phyloP scores from a whole-genome alignment of 768 basidiomycete genomes.

The Tylopilus intermedius region DNA sequence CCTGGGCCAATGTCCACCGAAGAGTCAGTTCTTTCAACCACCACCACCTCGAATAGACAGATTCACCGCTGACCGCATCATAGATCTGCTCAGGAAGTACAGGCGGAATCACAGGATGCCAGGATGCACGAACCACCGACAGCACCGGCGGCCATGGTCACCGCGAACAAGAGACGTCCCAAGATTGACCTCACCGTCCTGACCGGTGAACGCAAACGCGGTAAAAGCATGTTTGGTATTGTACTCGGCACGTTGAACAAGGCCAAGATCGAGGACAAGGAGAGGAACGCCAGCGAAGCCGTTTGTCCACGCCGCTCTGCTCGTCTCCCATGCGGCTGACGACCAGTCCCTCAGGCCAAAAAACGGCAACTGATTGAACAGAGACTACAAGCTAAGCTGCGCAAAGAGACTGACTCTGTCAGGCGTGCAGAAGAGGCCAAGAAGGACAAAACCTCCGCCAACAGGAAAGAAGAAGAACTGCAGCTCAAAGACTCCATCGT shows the following conservation, averaged over 20 bases:
- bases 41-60: background rate
- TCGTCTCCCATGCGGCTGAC: slow-evolving; percentile 7
- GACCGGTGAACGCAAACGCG: slow-evolving; percentile 68
- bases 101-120: slow-evolving; percentile 28
- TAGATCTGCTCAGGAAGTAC: slow-evolving; percentile 30
- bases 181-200: slow-evolving; percentile 59
- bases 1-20: slow-evolving; percentile 44
- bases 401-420: slow-evolving; percentile 82
- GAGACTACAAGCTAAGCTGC: slow-evolving; percentile 78
- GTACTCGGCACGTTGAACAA: slow-evolving; percentile 80
- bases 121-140: slow-evolving; percentile 39
- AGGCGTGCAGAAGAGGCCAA: slow-evolving; percentile 82
- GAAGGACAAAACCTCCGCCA: slow-evolving; percentile 72
- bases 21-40: slow-evolving; percentile 37
- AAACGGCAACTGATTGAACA: slow-evolving; percentile 80
- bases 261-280: slow-evolving; percentile 83
- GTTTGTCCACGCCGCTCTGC: slow-evolving; percentile 36
- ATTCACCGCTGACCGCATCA: slow-evolving; percentile 5
- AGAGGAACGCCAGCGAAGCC: slow-evolving; percentile 80
- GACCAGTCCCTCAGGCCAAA: slow-evolving; percentile 53
- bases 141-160: slow-evolving; percentile 42
- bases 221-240: slow-evolving; percentile 85
- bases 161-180: slow-evolving; percentile 58
- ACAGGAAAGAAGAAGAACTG: slow-evolving; percentile 77
- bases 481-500: slow-evolving; percentile 80